Conservation (phyloP, 2,329 filamentous ascomycete species). For the Magnaporthales sp. region DNA sequence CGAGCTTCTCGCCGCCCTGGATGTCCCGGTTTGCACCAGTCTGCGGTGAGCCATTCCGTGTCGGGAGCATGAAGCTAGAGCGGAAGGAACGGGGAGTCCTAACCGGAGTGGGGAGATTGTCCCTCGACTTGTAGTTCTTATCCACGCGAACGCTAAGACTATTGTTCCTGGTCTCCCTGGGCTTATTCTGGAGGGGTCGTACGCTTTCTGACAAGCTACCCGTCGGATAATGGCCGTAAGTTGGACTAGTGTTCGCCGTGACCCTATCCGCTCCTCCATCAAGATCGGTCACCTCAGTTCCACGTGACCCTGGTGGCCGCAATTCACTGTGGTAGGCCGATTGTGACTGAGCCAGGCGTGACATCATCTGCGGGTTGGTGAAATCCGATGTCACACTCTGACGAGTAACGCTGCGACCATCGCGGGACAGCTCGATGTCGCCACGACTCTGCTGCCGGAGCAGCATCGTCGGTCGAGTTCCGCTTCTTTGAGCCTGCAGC, state of each 20-base stretch:
- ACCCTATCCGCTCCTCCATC: slow-evolving; percentile 60
- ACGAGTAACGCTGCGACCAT: slow-evolving; percentile 13
- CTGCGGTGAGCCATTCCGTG: slow-evolving; percentile 30
- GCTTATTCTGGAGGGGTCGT: slow-evolving; percentile 56
- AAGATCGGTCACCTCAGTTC: slow-evolving; percentile 67
- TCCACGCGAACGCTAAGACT: slow-evolving; percentile 51
- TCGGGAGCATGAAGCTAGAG: slow-evolving; percentile 62
- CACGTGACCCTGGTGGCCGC: slow-evolving; percentile 61
- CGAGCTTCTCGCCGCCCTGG: slow-evolving; percentile 72
- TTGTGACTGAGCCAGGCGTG: slow-evolving; percentile 20
- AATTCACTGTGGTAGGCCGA: slow-evolving; percentile 37
- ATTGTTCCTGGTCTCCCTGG: slow-evolving; percentile 20
- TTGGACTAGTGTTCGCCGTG: slow-evolving; percentile 68
- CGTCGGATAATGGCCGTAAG: slow-evolving; percentile 43
- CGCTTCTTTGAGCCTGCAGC: slow-evolving; percentile 79
- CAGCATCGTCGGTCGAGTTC: slow-evolving; percentile 33
- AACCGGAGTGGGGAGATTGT: slow-evolving; percentile 47
- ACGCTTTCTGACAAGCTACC: slow-evolving; percentile 70
- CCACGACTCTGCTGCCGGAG: slow-evolving; percentile 25
- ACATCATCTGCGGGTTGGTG: slow-evolving; percentile 33
- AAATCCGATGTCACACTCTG: slow-evolving; percentile 41
- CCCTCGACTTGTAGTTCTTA: slow-evolving; percentile 43
- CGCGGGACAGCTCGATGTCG: slow-evolving; percentile 7
- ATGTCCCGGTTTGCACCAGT: slow-evolving; percentile 46
- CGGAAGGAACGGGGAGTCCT: slow-evolving; percentile 71